Conservation (phyloP, 805 yeast species). For the Candida andamanensis region DNA sequence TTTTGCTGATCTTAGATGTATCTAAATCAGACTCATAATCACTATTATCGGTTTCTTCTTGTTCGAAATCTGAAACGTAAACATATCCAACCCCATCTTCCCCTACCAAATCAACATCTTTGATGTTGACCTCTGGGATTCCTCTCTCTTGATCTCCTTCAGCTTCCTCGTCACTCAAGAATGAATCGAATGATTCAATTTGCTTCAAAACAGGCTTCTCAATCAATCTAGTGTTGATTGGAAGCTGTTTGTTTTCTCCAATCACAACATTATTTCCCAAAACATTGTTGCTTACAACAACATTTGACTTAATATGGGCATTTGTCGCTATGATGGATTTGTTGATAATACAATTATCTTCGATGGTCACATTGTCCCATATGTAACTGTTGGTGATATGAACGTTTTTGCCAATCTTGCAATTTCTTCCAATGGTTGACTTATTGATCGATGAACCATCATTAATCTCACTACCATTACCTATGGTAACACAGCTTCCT, state of each 20-base stretch:
- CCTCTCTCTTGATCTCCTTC: constrained; percentile 10
- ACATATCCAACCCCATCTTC: constrained; percentile 46
- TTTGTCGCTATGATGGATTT: constrained; percentile 69
- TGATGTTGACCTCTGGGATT: constrained; percentile 16
- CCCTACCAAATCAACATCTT: constrained; percentile 43
- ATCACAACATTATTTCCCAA: constrained; percentile 72
- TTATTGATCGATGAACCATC: constrained; percentile 61
- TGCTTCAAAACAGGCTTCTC: constrained; percentile 38
- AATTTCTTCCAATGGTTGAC: constrained; percentile 81
- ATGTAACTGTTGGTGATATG: constrained; percentile 68
- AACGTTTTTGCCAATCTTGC: constrained; percentile 78
- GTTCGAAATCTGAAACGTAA: constrained; percentile 43
- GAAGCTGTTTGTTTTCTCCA: constrained; percentile 47
- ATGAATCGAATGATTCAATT: constrained; percentile 15
- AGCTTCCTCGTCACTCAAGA: constrained; percentile 23
- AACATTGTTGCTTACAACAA: constrained; percentile 56
- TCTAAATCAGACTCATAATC: constrained; percentile 25
- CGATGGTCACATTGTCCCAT: constrained; percentile 79
- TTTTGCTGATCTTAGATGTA: constrained; percentile 2
- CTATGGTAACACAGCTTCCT: constrained; percentile 77
- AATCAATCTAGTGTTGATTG: constrained; percentile 48
- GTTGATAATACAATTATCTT: constrained; percentile 53
- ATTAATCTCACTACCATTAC: constrained; percentile 70
- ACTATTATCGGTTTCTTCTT: constrained; percentile 39
- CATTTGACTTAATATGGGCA: constrained; percentile 50